Evolutionary conservation across 2,329 filamentous ascomycete genomes (phyloP).

Genomic region (Truncatella angustata): DNA sequence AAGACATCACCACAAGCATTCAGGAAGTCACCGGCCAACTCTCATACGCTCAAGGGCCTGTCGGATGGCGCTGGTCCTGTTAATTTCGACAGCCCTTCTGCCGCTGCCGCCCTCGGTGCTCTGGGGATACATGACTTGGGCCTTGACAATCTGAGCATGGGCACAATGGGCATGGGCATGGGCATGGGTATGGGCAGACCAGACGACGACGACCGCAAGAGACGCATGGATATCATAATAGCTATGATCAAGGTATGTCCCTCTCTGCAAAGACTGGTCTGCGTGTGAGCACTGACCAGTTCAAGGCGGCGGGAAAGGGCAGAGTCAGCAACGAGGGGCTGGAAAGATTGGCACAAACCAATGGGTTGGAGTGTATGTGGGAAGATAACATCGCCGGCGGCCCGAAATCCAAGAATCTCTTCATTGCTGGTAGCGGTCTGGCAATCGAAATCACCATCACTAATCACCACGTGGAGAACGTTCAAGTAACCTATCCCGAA

Average conservation of each 20-base stretch:
- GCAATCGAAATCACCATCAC: conserved; percentile 60
- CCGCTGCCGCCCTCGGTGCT: conserved; percentile 59
- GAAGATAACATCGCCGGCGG: conserved; percentile 49
- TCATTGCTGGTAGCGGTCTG: conserved; percentile 61
- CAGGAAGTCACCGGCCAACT: conserved; percentile 59
- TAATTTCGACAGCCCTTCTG: conserved; percentile 64
- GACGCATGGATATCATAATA: conserved; percentile 52
- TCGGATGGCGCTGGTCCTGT: conserved; percentile 30
- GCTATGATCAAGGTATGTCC: conserved; percentile 46
- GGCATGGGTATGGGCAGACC: conserved; percentile 38
- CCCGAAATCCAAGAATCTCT: conserved; percentile 52
- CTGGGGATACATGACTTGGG: conserved; percentile 54
- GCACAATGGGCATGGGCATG: conserved; percentile 40
- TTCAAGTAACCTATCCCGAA: conserved; percentile 62
- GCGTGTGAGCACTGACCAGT: conserved; percentile 22
- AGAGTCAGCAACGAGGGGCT: conserved; percentile 72
- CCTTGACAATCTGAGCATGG: conserved; percentile 50
- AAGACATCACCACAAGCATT: conserved; percentile 63
- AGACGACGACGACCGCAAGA: conserved; percentile 54
- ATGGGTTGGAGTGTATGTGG: conserved; percentile 65
- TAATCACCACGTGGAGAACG: conserved; percentile 60
- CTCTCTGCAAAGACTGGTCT: conserved; percentile 32
- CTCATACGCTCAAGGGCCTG: conserved; percentile 11
- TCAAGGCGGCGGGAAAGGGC: conserved; percentile 46
- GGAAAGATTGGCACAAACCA: conserved; percentile 65